Evolutionary conservation across 2,329 filamentous ascomycete species (phyloP), one percentile per base, ranked within the genome.

Genomic region (Aspergillus tanneri): DNA sequence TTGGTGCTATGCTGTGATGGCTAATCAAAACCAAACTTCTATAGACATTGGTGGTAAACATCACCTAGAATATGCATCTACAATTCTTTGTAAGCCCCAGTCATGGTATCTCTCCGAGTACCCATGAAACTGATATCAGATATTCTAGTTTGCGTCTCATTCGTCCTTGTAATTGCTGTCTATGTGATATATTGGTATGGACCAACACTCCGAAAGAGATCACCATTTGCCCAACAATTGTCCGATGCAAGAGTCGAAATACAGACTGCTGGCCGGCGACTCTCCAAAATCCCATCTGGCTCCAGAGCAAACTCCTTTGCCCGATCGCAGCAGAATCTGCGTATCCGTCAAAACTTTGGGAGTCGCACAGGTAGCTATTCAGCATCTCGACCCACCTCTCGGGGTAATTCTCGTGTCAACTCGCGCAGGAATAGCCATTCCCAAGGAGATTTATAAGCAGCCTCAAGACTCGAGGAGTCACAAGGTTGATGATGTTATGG

Each of bases 121-220:
- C 4, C 18, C 4, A 19, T 22, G 14, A 19, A 11, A 3, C 34
- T 19, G 12, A 11, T n/a, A n/a, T 21, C 4, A 42, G 9, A n/a
- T 37, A 18, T 25, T 40, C 9, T 43, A 65, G 68, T 81, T 59
- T 77, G 72, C 55, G 82, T 87, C 43, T 78, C 84, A 0, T 73
- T 82, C 41, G 55, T 84, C 1, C 75, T 88, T 1, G 83, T 86
- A 5, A 56, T 77, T 14, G 81, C 82, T 0, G 82, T 87, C 5
- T 86, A 86, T 52, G 72, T 81, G 38, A 83, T 87, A 52, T 87
- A 87, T 72, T 83, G 76, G 73, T 79, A 81, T 46, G 85, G 85
- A 0, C 82, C 83, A 0, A 53, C 54, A 0, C 75, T 88, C 12
- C 80, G 85, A 30, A 76, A 78, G 49, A 70, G 77, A 2, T 87